Base-by-base conservation (phyloP, 2,329 filamentous ascomycete genomes). In the Monilinia polystroma region DNA sequence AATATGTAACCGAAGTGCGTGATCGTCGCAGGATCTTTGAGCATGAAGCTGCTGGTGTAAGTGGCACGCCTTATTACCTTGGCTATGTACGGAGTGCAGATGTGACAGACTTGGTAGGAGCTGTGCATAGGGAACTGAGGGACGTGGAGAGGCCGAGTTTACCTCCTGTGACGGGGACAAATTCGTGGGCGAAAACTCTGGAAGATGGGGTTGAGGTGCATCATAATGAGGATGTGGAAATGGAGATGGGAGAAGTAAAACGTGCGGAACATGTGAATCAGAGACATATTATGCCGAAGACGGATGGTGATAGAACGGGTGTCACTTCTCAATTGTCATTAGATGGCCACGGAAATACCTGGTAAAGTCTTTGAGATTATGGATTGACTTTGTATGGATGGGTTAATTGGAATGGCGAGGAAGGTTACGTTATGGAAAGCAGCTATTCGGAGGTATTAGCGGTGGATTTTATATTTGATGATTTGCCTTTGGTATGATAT, bases 51-150 rank as follows among this genome's bases (percentile, higher is more conserved):
- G 84, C 81, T 14, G 63, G 55, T n/a, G 77, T 70, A 78, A 88
- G 79, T 78, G 91, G 92, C 5, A 93, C 92, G 59, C 92, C 92
- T 2, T 93, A 92, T 75, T 92, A 90, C 75, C 83, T 95, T 29
- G 92, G 93, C 53, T 96, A 96, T 73, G 88, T 96, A n/a, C 83
- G 85, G 54, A 90, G 90, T 63, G 80, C 86, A 45, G 79, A 85
- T 72, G 88, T 87, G 73, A 81, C 86, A 55, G 77, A 85, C 18
- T 75, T 87, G 26, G 85, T 87, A 4, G 80, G 88, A 68, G 83
- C 85, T 3, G 82, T 88, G n/a, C 80, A 78, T 70, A 79, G 83
- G 60, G 77, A 83, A 12, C 68, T 77, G 11, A 69, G 64, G 18
- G 73, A 73, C 41, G 41, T 67, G 3, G 68, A 70, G 26, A 62